phyloP scores from a whole-genome alignment of 2,329 filamentous ascomycete genomes.

The Leptographium flavum region DNA sequence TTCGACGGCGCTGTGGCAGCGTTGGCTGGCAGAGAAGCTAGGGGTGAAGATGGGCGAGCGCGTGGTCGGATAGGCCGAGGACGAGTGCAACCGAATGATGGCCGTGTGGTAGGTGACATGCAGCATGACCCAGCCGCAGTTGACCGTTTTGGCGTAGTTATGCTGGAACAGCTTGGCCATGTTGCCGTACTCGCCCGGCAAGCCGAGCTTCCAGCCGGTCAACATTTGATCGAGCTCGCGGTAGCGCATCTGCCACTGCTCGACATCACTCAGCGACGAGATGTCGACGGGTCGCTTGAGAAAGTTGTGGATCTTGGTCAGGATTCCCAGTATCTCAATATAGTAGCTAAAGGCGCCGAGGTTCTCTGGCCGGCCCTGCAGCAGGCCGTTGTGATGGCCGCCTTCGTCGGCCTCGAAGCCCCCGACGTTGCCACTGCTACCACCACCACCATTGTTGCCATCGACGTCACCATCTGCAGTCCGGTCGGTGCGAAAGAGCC shows the following conservation, averaged over 20 bases:
- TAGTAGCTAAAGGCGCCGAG: constrained; percentile 82
- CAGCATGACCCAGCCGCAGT: constrained; percentile 80
- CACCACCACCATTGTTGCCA: background rate
- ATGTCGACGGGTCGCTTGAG: constrained; percentile 84
- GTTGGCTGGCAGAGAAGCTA: constrained; percentile 71
- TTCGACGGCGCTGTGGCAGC: constrained; percentile 71
- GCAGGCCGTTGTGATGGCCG: background rate
- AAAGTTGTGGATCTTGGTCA: constrained; percentile 79
- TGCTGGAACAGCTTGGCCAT: constrained; percentile 65
- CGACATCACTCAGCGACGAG: constrained; percentile 67
- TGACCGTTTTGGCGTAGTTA: constrained; percentile 52
- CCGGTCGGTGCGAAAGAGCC: constrained; percentile 50
- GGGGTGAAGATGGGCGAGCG: constrained; percentile 80
- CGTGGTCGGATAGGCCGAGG: constrained; percentile 81
- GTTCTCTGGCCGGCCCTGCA: constrained; percentile 40
- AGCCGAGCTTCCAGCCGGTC: constrained; percentile 67
- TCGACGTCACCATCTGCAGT: background rate
- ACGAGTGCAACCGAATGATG: constrained; percentile 81
- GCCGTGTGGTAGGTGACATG: constrained; percentile 84
- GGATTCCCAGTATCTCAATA: constrained; percentile 74
- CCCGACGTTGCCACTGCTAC: background rate
- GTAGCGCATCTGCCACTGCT: constrained; percentile 79
- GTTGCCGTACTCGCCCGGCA: constrained; percentile 74
- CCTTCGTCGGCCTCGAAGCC: constrained; percentile 1
- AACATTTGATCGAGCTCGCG: constrained; percentile 71